Conservation (phyloP, 768 basidiomycete species). For the Suillus plorans region DNA sequence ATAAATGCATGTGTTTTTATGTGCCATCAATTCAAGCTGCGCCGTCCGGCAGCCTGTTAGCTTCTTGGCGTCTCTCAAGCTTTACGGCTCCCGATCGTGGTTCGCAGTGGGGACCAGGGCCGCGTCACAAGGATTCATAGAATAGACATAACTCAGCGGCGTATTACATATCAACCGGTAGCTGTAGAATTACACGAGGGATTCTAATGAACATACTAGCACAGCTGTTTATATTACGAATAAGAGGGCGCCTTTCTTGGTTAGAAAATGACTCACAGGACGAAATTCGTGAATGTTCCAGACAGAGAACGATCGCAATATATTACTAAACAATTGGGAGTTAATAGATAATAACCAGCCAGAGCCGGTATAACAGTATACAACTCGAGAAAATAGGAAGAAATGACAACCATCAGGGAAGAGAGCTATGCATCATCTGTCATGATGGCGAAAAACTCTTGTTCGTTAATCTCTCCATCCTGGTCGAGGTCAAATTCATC, state of each 20-base stretch:
- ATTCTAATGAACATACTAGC: conserved; percentile 2
- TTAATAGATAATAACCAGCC: conserved; percentile 18
- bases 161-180: not conserved
- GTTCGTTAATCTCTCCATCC: conserved; percentile 95
- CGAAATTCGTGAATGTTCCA: conserved; percentile 6
- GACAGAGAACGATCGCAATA: conserved; percentile 20
- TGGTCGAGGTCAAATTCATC: conserved; percentile 99
- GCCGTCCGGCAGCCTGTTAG: conserved; percentile 4
- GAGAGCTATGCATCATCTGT: conserved; percentile 73
- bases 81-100: conserved; percentile 2
- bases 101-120: not conserved
- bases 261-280: conserved; percentile 22
- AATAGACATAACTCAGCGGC: conserved; percentile 4
- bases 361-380: conserved; percentile 7
- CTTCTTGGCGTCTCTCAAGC: not conserved
- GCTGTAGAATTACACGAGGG: conserved; percentile 21
- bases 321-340: conserved; percentile 13
- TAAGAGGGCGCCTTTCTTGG: conserved; percentile 15
- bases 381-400: not conserved
- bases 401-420: not conserved
- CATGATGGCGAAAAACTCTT: conserved; percentile 98
- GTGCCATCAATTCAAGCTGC: not conserved
- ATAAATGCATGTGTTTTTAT: conserved; percentile 7
- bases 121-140: not conserved
- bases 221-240: conserved; percentile 23